Conservation (phyloP, 108 stramenopile species). For the Nitzschia palea region DNA sequence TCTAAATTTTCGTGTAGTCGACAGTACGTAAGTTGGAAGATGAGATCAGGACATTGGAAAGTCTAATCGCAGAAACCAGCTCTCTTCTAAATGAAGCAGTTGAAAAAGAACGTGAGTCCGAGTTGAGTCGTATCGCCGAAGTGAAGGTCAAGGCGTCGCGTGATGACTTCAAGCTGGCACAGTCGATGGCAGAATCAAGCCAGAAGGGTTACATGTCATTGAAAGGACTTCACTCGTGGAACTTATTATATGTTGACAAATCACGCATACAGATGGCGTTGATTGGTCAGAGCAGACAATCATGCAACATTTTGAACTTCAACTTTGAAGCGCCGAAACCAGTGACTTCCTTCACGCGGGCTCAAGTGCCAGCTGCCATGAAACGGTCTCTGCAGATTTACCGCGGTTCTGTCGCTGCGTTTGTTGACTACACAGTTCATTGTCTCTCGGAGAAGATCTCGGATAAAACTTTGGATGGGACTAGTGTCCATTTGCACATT, state of each 20-base stretch:
- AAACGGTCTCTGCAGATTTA: background rate
- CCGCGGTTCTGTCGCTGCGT: constrained; percentile 5
- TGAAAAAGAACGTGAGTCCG: background rate
- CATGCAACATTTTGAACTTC: background rate
- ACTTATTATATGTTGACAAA: background rate
- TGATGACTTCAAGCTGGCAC: background rate
- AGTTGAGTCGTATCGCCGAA: background rate
- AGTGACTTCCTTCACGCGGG: background rate
- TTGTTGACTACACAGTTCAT: background rate
- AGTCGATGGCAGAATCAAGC: background rate
- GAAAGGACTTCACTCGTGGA: constrained; percentile 13
- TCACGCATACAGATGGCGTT: background rate
- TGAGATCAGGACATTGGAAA: constrained; percentile 2
- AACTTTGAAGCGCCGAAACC: background rate
- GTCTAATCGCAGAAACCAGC: background rate
- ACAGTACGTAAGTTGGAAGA: background rate
- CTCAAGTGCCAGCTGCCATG: background rate
- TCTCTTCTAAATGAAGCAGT: background rate
- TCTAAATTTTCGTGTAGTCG: background rate
- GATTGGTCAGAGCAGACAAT: background rate
- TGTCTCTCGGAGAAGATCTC: background rate
- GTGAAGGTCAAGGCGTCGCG: background rate
- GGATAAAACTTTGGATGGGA: background rate
- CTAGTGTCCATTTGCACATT: constrained; percentile 9
- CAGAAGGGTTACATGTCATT: constrained; percentile 8